Evolutionary conservation across 2,329 filamentous ascomycete genomes (phyloP).

Genomic region (Pestalotiopsis sp.): DNA sequence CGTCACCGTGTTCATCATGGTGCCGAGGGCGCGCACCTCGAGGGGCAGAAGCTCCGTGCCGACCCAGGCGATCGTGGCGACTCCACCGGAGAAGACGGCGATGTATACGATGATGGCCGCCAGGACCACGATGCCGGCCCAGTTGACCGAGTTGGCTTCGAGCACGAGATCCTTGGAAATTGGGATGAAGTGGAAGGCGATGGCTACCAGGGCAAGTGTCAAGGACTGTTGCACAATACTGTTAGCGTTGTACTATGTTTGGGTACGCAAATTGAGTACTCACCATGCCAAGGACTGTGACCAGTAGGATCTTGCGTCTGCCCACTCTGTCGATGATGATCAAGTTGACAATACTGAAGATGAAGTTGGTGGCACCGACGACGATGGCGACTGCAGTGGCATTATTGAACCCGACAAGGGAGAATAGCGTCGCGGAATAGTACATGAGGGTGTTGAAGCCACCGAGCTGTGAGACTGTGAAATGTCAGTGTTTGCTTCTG

Average conservation of each 20-base stretch:
- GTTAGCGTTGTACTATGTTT: background rate
- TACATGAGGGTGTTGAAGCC: conserved; percentile 24
- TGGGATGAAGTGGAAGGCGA: conserved; percentile 45
- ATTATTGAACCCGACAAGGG: conserved; percentile 45
- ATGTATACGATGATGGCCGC: conserved; percentile 46
- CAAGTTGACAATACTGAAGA: conserved; percentile 46
- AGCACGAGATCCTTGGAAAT: conserved; percentile 38
- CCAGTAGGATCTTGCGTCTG: conserved; percentile 40
- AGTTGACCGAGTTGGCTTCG: conserved; percentile 29
- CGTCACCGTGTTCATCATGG: conserved; percentile 44
- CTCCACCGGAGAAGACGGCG: conserved; percentile 41
- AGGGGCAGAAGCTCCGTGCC: conserved; percentile 43
- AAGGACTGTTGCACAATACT: conserved; percentile 10
- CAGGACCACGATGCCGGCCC: conserved; percentile 41
- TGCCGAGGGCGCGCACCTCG: conserved; percentile 46
- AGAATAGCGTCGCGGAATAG: conserved; percentile 20
- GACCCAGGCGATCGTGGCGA: conserved; percentile 45
- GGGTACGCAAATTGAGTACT: background rate
- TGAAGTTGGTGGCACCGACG: conserved; percentile 42
- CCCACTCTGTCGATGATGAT: conserved; percentile 42
- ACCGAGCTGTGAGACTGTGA: conserved; percentile 36
- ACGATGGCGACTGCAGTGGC: conserved; percentile 42
- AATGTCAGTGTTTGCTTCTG: no score
- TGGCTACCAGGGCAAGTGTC: conserved; percentile 38
- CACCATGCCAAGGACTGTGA: conserved; percentile 43